Conservation (phyloP, 2,329 filamentous ascomycete genomes). For the Dactylonectria estremocensis region DNA sequence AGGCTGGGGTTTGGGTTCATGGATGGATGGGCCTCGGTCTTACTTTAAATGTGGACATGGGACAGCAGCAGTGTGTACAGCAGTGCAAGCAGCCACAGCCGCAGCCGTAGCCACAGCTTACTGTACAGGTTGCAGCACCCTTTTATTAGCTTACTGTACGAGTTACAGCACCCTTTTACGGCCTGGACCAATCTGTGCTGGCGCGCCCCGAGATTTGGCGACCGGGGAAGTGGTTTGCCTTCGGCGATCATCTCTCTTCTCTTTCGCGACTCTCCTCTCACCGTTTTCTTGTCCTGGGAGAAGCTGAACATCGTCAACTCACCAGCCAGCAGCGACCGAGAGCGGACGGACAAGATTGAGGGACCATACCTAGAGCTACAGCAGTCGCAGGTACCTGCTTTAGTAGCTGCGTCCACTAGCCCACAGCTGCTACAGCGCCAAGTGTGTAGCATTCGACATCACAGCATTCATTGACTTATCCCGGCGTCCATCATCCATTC, state of each 20-base stretch:
- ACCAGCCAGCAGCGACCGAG: too few species aligned
- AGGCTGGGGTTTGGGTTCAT: conserved; percentile 19
- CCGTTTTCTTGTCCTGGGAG: neutral
- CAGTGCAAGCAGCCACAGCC: neutral
- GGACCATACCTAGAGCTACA: too few species aligned
- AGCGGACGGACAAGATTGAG: too few species aligned
- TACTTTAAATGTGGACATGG: neutral
- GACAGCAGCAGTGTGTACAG: neutral
- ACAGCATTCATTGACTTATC: too few species aligned
- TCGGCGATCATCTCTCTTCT: conserved; percentile 14
- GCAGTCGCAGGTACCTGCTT: too few species aligned
- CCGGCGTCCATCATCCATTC: neutral
- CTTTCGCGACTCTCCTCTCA: conserved; percentile 5
- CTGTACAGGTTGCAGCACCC: neutral
- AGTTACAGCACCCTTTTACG: neutral
- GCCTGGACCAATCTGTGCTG: conserved; percentile 11
- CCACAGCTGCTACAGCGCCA: neutral
- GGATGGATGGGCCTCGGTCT: neutral
- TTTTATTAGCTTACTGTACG: neutral
- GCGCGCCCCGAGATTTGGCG: conserved; percentile 21
- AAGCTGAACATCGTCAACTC: too few species aligned
- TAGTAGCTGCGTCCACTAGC: too few species aligned
- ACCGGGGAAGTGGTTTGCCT: conserved; percentile 15
- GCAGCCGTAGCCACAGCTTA: neutral
- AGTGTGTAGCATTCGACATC: too few species aligned